A percentile compares a stretch with the other conserved stretches of the same genome.
Conservation (phyloP, 2,329 filamentous ascomycete genomes). For the Trichoderma sp. region DNA sequence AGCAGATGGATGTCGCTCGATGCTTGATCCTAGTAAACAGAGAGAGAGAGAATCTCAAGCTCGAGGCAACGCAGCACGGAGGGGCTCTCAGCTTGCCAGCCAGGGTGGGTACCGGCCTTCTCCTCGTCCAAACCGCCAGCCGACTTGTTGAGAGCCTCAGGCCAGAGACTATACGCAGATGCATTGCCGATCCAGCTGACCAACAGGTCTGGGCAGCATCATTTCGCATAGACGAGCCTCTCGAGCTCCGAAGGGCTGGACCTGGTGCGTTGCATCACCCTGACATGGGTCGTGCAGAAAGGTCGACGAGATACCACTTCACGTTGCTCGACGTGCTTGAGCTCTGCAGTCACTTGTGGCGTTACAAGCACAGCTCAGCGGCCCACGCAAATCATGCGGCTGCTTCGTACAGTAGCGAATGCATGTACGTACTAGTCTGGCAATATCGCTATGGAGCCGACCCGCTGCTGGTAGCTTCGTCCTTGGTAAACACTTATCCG, state of each 20-base stretch:
- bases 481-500: neutral
- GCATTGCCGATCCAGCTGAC: neutral
- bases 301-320: neutral
- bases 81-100: neutral
- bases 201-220: neutral
- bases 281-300: slow-evolving; percentile 8
- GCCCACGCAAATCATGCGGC: slow-evolving; percentile 10
- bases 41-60: neutral
- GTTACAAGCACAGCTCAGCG: neutral
- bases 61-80: too few relatives aligned
- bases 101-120: neutral
- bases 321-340: neutral
- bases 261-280: slow-evolving; percentile 19
- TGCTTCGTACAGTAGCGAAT: neutral
- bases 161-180: too few relatives aligned
- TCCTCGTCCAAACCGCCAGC: neutral
- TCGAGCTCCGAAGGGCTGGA: slow-evolving; percentile 17
- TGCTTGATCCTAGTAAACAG: neutral
- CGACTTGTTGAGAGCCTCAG: neutral
- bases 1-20: neutral
- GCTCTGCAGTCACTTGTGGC: slow-evolving; percentile 1
- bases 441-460: neutral
- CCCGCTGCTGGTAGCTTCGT: neutral
- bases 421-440: neutral
- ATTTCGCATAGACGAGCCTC: slow-evolving; percentile 3